Conservation (phyloP, 2,329 filamentous ascomycete species). For the Penicillium sp. region DNA sequence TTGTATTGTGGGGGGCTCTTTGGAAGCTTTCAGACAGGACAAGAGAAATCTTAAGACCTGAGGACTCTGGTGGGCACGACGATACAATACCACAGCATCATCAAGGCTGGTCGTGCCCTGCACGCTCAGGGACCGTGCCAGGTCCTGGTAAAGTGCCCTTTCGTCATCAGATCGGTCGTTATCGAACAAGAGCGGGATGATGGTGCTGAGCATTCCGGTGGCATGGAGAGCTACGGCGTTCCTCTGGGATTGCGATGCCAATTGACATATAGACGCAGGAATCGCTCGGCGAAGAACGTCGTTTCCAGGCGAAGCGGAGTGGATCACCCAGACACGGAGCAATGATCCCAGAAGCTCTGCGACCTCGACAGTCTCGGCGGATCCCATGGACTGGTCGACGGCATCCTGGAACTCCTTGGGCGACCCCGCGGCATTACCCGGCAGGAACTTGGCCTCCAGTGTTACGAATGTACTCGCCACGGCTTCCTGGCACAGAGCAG, state of each 20-base stretch:
- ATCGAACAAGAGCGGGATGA: slow-evolving; percentile 62
- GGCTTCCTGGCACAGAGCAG: slow-evolving; percentile 74
- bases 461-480: slow-evolving; percentile 64
- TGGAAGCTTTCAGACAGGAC: slow-evolving; percentile 69
- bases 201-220: slow-evolving; percentile 66
- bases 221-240: slow-evolving; percentile 71
- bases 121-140: slow-evolving; percentile 67
- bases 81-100: slow-evolving; percentile 74
- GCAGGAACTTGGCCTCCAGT: slow-evolving; percentile 32
- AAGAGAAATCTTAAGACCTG: slow-evolving; percentile 67
- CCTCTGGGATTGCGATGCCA: slow-evolving; percentile 61
- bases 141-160: slow-evolving; percentile 57
- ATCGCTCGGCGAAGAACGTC: slow-evolving; percentile 53
- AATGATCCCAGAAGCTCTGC: slow-evolving; percentile 40
- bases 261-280: slow-evolving; percentile 60
- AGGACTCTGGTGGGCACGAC: slow-evolving; percentile 52
- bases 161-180: slow-evolving; percentile 56
- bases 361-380: slow-evolving; percentile 44
- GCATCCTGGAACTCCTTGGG: slow-evolving; percentile 26
- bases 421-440: slow-evolving; percentile 12
- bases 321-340: slow-evolving; percentile 54
- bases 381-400: slow-evolving; percentile 39
- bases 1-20: slow-evolving; percentile 79
- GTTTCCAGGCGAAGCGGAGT: slow-evolving; percentile 51
- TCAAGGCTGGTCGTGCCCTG: slow-evolving; percentile 77